Evolutionary conservation across 106 monocot species (phyloP), one percentile per base, ranked within the genome.

Genomic region (Acanthochlamys bracteata): DNA sequence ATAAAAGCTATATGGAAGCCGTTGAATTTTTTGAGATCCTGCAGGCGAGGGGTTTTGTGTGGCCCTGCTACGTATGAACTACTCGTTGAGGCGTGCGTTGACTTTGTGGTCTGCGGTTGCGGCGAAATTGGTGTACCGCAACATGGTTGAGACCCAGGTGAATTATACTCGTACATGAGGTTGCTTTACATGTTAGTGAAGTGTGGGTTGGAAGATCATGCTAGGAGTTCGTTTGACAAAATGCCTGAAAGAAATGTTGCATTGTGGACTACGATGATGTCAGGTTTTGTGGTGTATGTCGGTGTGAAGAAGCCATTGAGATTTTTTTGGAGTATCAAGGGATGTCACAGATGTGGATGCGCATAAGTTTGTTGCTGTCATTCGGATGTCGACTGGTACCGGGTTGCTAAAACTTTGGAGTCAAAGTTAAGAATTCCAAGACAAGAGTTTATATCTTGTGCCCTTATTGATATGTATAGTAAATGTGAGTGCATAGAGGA

Each of bases 1-100:
- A 78, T 55, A 82, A 71, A 33, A 80, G 83, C 53, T 86, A 79
- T 72, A 53, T 49, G 41, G 81, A 86, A 66, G 89, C 93, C 40
- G 66, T 93, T 13, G 93, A 93, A 33, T 57, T 93, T 49, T 93
- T 93, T 53, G 89, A 93, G 52, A 67, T 86, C 39, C 33, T 85
- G 59, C 71, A 71, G 25, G 68, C 68, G 17, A 62, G 21, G n/a
- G 68, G 25, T 7, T 33, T 66, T 42, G 10, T 25, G 75, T 14
- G 40, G 26, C n/a, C 47, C 71, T 39, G 64, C 57, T 59, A 83
- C 84, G 8, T 96, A 96, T 42, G 82, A 96, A 22, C 41, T 75
- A 8, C 74, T 96, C 51, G 60, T 90, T 11, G 63, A 46, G n/a
- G 82, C 95, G 6, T 87, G 84, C 67, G 61, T n/a, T 88, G 15